These are phyloP conservation scores for Monosporozyma aerobia DNA, from an alignment of 805 yeast species.

Conservation along the genomic window DNA sequence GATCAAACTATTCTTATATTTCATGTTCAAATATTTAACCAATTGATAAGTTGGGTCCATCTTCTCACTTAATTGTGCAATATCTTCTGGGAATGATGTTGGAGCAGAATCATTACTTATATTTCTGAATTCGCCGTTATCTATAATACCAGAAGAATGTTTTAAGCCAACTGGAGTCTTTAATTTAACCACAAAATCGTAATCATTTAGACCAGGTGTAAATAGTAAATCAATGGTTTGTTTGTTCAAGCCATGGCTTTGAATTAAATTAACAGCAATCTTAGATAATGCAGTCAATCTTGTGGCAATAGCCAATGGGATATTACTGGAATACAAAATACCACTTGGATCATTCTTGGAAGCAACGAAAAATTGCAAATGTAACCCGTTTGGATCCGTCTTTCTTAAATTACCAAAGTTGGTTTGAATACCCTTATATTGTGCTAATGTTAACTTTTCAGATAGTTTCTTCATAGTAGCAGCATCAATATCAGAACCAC, in stretches of 20 bases:
- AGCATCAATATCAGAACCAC: conserved; percentile 26
- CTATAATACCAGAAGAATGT: conserved; percentile 47
- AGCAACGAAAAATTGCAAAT: conserved; percentile 73
- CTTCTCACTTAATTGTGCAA: conserved; percentile 35
- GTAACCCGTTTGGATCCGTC: conserved; percentile 73
- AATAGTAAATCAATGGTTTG: conserved; percentile 50
- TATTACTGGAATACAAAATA: conserved; percentile 62
- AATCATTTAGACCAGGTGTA: conserved; percentile 76
- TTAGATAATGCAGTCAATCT: conserved; percentile 82
- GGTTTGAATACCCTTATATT: conserved; percentile 51
- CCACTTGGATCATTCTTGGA: conserved; percentile 84
- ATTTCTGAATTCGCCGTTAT: conserved; percentile 51
- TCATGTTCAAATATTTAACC: conserved; percentile 49
- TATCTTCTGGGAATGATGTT: conserved; percentile 29
- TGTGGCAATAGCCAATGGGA: conserved; percentile 68
- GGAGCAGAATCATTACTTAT: conserved; percentile 29
- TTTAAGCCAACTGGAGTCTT: conserved; percentile 37
- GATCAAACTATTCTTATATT: conserved; percentile 58
- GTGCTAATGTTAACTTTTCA: conserved; percentile 53
- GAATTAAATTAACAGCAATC: conserved; percentile 53
- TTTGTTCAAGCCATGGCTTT: conserved; percentile 35
- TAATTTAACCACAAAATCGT: conserved; percentile 66
- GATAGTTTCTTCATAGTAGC: conserved; percentile 38
- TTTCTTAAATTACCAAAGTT: conserved; percentile 62
- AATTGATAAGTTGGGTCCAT: conserved; percentile 56